Base-by-base conservation (phyloP, 1,139 yeast genomes). In the Nakaseomyces kungkrabaensis region DNA sequence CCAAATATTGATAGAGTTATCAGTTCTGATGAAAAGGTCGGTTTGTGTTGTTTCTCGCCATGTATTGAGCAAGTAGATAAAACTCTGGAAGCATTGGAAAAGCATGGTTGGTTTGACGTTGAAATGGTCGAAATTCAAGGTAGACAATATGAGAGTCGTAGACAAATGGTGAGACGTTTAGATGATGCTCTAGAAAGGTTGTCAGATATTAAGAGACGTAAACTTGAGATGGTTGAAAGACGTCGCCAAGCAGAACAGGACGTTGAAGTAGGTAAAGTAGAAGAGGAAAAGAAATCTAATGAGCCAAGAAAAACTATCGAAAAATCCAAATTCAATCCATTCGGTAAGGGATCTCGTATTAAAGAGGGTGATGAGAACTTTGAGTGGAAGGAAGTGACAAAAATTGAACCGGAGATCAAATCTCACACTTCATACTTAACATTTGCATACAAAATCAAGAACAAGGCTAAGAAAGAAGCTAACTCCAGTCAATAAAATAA, bases 31-130 rank as follows among this genome's bases (percentile, higher is more conserved):
- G 72, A 74, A 52, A 71, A 75, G 43, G 84, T 81, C 10, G 81
- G 85, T 2, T 76, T 92, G 48, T 92, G 98, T 68, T 92, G 97
- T 67, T 92, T 92, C 65, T 86, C 96, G 36, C 99, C 99, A 8
- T 94, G 99, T 68, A 87, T 94, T 49, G 99, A 94, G 68, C 99
- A 94, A 70, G 98, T 94, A 3, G 83, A 83, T 52, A 82, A 85
- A 60, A 85, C 97, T 0, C 81, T 92, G 10, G 82, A 78, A 56
- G 83, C 85, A 0, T 72, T 94, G 52, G 81, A 83, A 56, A 76
- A 73, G 36, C 69, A 81, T 48, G 96, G 95, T 0, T 94, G 97
- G 96, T 76, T 78, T n/a, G 77, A 79, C 40, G 82, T 94, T 34
- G 96, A 94, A 66, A 86, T 89, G 90, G 95, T 90, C 5, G 98